Base-by-base conservation (phyloP, 2,329 filamentous ascomycete genomes). In the Aspergillus clavatus region DNA sequence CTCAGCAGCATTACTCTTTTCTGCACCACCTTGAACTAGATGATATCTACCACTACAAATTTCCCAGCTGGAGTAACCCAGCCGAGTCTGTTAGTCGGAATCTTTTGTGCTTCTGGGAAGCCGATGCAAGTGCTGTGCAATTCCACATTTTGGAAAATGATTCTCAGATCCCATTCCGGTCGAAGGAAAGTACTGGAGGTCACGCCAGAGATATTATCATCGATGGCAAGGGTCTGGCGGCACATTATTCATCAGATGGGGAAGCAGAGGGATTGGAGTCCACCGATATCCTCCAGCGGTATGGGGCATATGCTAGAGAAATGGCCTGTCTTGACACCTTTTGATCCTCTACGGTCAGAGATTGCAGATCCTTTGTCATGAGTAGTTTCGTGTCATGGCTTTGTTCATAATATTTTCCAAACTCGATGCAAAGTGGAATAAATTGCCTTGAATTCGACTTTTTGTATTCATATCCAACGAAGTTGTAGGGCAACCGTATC, bases 241-340 rank as follows among this genome's bases (percentile, higher is more conserved):
- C 71, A 4, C 78, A 81, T 58, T 81, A 77, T 53, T 73, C 72
- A 48, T 76, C 76, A 43, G 66, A 62, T 8, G 67, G 66, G 19
- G 56, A 47, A 6, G 69, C 73, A 48, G 55, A 63, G 6, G 66
- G 68, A 7, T 44, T 80, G 43, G 68, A 71, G n/a, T 62, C 67
- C 40, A 80, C 78, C 0, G 78, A 82, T 53, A 63, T 81, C 12
- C 61, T 82, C 7, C 69, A 73, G 28, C 67, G 79, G 24, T 81
- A 80, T 55, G 68, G 71, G 11, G 67, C 70, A 2, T 80, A 76
- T 60, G 79, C 78, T 0, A 64, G 70, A 28, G 75, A 81, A 52
- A 71, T 69, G 18, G 23, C 8, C 8, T 24, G 23, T 8, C 23
- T 24, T 24, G 23, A 24, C 23, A 24, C 23, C n/a, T n/a, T n/a